Percentiles rank a stretch among this genome's conserved stretches.
phyloP scores from a whole-genome alignment of 2,329 filamentous ascomycete species.

The Trichoderma koningii region DNA sequence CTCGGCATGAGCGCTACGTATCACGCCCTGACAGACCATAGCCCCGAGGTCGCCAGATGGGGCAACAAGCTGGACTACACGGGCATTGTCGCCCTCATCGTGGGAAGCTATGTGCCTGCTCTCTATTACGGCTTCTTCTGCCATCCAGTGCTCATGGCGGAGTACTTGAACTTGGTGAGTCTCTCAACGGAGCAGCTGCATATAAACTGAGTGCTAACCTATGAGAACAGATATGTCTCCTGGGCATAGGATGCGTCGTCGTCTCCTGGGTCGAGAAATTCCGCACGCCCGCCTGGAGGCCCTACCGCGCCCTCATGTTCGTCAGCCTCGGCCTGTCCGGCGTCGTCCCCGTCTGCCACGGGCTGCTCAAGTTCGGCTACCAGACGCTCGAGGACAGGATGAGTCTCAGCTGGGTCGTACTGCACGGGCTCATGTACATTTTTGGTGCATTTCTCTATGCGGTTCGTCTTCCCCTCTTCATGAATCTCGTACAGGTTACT shows the following conservation, averaged over 20 bases:
- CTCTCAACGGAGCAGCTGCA: not conserved
- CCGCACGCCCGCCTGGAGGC: constrained; percentile 78
- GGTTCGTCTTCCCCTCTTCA: constrained; percentile 48
- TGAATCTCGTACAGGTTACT: not conserved
- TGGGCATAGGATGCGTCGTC: constrained; percentile 74
- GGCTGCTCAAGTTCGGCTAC: constrained; percentile 67
- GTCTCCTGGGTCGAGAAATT: constrained; percentile 83
- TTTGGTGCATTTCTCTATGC: constrained; percentile 85
- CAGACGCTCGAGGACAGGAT: constrained; percentile 69
- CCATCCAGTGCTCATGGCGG: constrained; percentile 61
- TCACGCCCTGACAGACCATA: constrained; percentile 86
- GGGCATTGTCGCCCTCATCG: constrained; percentile 88
- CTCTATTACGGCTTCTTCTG: constrained; percentile 86
- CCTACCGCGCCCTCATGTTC: constrained; percentile 87
- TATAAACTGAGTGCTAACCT: not conserved
- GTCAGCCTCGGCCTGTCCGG: constrained; percentile 83
- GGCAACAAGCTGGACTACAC: constrained; percentile 95
- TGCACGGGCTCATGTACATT: constrained; percentile 83
- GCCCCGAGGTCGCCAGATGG: constrained; percentile 71
- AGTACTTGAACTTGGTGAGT: constrained; percentile 75
- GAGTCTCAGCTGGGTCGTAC: constrained; percentile 75
- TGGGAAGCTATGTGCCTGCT: constrained; percentile 86
- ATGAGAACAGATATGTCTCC: constrained; percentile 66
- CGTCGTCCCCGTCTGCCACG: constrained; percentile 80
- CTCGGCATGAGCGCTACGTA: constrained; percentile 82